These are phyloP conservation scores for Brassica carinata DNA, from an alignment of 345 rosid genomes.

Conservation along the genomic window DNA sequence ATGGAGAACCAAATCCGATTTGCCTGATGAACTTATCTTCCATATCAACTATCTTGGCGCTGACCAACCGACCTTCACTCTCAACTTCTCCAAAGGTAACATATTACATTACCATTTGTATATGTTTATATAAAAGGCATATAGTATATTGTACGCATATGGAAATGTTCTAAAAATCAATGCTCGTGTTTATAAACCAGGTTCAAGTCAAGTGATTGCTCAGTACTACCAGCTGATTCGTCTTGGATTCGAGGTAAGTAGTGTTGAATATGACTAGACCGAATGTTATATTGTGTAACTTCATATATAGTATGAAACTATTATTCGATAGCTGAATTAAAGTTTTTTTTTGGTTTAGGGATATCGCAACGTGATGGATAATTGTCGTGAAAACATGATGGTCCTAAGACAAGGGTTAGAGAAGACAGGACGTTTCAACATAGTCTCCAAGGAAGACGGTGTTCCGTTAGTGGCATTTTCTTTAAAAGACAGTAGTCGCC, in stretches of 20 bases:
- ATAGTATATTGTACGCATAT: neutral
- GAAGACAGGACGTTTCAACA: constrained; percentile 61
- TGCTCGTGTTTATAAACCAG: constrained; percentile 36
- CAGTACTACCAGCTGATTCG: constrained; percentile 69
- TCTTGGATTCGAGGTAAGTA: constrained; percentile 38
- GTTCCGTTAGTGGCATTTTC: constrained; percentile 84
- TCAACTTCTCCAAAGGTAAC: constrained; percentile 64
- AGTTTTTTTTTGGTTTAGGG: constrained; percentile 20
- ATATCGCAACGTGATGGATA: constrained; percentile 59
- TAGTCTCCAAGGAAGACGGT: constrained; percentile 67
- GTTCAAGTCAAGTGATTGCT: constrained; percentile 42
- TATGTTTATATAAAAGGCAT: neutral
- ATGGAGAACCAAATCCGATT: constrained; percentile 62
- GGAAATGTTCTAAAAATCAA: neutral
- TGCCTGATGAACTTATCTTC: constrained; percentile 68
- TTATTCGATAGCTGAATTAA: neutral
- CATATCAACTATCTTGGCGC: constrained; percentile 64
- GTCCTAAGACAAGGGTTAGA: constrained; percentile 70
- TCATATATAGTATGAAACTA: neutral
- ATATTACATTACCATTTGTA: neutral
- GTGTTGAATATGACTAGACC: neutral
- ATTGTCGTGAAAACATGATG: constrained; percentile 60
- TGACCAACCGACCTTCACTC: constrained; percentile 67
- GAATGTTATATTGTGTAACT: neutral
- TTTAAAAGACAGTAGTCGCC: constrained; percentile 56